Evolutionary conservation across 495 filamentous ascomycete species (phyloP), one percentile per base, ranked within the genome.

Genomic region (Viridothelium virens): DNA sequence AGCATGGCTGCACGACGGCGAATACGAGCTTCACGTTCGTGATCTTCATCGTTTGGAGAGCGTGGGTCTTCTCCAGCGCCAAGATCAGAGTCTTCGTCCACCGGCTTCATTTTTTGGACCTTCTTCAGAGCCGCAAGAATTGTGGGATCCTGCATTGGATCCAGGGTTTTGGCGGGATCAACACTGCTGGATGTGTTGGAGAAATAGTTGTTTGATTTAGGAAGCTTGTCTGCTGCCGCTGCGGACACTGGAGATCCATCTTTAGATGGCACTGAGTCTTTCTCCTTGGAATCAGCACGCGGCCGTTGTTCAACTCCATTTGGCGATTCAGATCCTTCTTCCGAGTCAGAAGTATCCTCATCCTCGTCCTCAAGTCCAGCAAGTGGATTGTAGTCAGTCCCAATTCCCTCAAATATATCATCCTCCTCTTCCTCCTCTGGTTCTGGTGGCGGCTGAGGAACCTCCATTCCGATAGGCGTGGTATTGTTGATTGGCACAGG

Each of bases 401-500:
- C 94, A 1, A 85, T 91, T 39, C 89, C 94, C 61, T 88, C 91
- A 72, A 98, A 98, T 33, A 98, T 98, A 72, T 87, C 84, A 14
- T 82, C 73, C 64, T 87, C 85, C 34, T 82, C 83, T 50, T 84
- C 82, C 63, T 66, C 70, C 38, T 75, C 75, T 38, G 73, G 77
- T 2, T 78, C 74, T 67, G 70, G 74, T 11, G 75, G 72, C 14
- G 75, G 76, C 37, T 87, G 86, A 4, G 90, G 88, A 2, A 95
- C 85, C 62, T 90, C 88, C 86, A 92, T 91, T 0, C 90, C 90
- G 7, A 92, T 77, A 7, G 89, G 87, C 65, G 86, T 83, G 2
- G 79, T 81, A 68, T 81, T 80, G 68, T 86, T 86, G 14, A 59
- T 59, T 36, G 53, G 53, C 36, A 31, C 53, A 66, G 38, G 79